Evolutionary conservation across 1,284 basidiomycete species (phyloP), one percentile per base, ranked within the genome.

Genomic region (Stereum hirsutum): DNA sequence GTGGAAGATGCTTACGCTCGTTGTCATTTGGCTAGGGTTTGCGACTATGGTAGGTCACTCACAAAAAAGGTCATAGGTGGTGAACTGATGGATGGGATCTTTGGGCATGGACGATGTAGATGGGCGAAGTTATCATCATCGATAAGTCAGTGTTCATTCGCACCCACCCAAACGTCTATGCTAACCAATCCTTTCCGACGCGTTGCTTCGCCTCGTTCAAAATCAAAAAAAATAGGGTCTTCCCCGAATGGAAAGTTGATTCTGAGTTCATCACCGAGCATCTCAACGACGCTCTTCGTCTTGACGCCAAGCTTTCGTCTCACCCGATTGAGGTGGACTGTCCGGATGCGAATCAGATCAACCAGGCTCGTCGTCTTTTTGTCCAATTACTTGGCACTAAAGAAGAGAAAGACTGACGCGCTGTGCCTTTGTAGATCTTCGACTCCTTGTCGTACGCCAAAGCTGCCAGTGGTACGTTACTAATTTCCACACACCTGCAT

Each of bases 291-390:
- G 92, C 94, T 11, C 73, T 96, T 26, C 67, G 70, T 28, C 75
- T 97, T 44, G 95, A 99, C 57, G 79, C 89, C 8, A 91, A 94
- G 61, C 69, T 88, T 12, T 95, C 92, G 12, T 94, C 90, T 25
- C 95, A 99, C 62, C 89, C 94, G 1, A 91, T 99, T 56, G 92
- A 99, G 63, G 90, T 97, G 17, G 84, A 86, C 7, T 91, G 87
- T 56, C 88, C 89, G 0, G 88, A 94, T 58, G 85, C 89, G 11
- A 84, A 88, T 56, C 78, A 87, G 58, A 87, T 93, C 54, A 86
- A 86, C 58, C 86, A 91, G 69, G 79, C 76, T 41, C 24, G 54
- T 43, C 43, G 50, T 28, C 25, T 24, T 12, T 11, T 6, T 21
- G 14, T 20, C n/a, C 30, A 1, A 5, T 6, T 11, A 6, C 41